Conservation (phyloP, 805 yeast genomes). For the Lipomyces yamanashiensis region DNA sequence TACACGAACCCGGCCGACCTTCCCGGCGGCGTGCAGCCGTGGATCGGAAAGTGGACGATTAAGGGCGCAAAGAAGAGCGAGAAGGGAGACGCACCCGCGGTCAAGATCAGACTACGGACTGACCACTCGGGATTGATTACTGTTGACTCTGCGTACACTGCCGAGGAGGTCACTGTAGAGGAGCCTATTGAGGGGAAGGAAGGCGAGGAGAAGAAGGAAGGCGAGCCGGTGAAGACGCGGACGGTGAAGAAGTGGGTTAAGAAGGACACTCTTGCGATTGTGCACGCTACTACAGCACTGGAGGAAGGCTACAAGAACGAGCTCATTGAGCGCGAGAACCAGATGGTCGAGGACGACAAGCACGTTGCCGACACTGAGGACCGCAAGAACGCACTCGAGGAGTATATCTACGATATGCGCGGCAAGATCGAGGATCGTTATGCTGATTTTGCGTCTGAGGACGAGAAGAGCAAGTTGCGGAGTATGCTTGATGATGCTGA, state of each 20-base stretch:
- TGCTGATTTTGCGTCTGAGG: slow-evolving; percentile 83
- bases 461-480: slow-evolving; percentile 80
- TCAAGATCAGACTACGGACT: slow-evolving; percentile 92
- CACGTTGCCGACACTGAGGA: slow-evolving; percentile 98
- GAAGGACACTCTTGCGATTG: slow-evolving; percentile 75
- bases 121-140: slow-evolving; percentile 96
- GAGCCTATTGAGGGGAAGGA: slow-evolving; percentile 73
- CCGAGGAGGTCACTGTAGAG: slow-evolving; percentile 86
- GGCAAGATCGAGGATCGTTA: slow-evolving; percentile 94
- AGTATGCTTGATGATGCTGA: slow-evolving; percentile 82
- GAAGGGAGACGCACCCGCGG: slow-evolving; percentile 74
- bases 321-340: slow-evolving; percentile 79
- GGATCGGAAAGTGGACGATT: slow-evolving; percentile 83
- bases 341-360: slow-evolving; percentile 87
- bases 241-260: slow-evolving; percentile 92
- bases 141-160: slow-evolving; percentile 92
- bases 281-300: slow-evolving; percentile 57
- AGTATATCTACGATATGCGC: slow-evolving; percentile 96
- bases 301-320: slow-evolving; percentile 66
- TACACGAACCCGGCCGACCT: slow-evolving; percentile 77
- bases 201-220: slow-evolving; percentile 51
- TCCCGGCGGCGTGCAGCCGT: slow-evolving; percentile 68
- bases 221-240: slow-evolving; percentile 69
- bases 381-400: slow-evolving; percentile 97
- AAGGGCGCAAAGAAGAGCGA: slow-evolving; percentile 81